Evolutionary conservation across 306 rosid genomes (phyloP), one percentile per base, ranked within the genome.

Genomic region (Begonia loranthoides): DNA sequence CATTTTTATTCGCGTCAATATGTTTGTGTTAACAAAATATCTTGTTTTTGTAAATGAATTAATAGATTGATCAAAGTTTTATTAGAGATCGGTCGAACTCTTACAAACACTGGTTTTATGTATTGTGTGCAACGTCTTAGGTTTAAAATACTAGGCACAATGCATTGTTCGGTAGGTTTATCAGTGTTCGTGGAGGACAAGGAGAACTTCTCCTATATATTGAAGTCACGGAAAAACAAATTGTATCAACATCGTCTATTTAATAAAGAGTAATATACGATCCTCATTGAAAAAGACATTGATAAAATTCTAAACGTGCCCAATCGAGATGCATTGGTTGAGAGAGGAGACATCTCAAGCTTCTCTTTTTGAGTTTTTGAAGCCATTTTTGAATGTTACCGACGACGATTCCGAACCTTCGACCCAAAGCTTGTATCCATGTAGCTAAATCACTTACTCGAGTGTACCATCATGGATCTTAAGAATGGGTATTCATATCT

Each of bases 61-160:
- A n/a, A n/a, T n/a, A n/a, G n/a, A n/a, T n/a, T n/a, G n/a, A n/a
- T n/a, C n/a, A n/a, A n/a, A n/a, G n/a, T n/a, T n/a, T n/a, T n/a
- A n/a, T n/a, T n/a, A n/a, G n/a, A n/a, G n/a, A n/a, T n/a, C n/a
- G n/a, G n/a, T n/a, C n/a, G n/a, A n/a, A n/a, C n/a, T n/a, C n/a
- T n/a, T n/a, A n/a, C n/a, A n/a, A n/a, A n/a, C n/a, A n/a, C n/a
- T n/a, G n/a, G n/a, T n/a, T n/a, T n/a, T n/a, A n/a, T n/a, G n/a
- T n/a, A n/a, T n/a, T n/a, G n/a, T n/a, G n/a, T n/a, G n/a, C n/a
- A n/a, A 58, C 62, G 53, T 58, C 67, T 60, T 59, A 89, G 97
- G 95, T 89, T n/a, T 95, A 93, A 39, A 85, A 82, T 66, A 85
- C 82, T 90, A 85, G 97, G 74, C 97, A 85, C 54, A 90, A 90